phyloP scores from a whole-genome alignment of 1,284 basidiomycete genomes.

The Marasmius tenuissimus region DNA sequence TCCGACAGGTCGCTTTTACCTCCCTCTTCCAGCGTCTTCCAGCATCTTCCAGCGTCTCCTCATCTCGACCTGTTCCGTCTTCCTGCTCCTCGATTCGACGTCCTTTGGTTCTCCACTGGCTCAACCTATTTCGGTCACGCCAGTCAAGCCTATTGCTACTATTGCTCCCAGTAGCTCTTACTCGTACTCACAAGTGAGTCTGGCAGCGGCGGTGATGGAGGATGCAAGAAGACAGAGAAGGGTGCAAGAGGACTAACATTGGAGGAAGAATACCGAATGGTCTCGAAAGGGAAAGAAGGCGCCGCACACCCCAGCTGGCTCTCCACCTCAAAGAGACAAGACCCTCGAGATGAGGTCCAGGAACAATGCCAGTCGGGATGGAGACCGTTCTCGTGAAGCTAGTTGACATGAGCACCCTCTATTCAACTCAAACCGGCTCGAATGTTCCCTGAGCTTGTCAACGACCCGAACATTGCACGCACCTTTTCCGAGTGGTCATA shows the following conservation, averaged over 20 bases:
- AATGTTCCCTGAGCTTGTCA: too few relatives aligned
- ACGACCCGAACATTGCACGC: too few relatives aligned
- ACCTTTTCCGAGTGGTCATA: too few relatives aligned
- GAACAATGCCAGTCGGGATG: neutral
- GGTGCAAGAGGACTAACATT: neutral
- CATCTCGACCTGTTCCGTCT: neutral
- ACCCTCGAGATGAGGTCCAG: neutral
- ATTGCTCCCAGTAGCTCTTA: constrained; percentile 10
- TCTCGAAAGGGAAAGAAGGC: neutral
- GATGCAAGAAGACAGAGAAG: neutral
- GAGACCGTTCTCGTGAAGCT: neutral
- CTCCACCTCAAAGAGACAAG: neutral
- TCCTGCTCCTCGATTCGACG: constrained; percentile 6
- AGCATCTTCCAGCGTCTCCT: too few relatives aligned
- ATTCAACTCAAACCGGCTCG: too few relatives aligned
- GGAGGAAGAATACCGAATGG: neutral
- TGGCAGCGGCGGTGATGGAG: neutral
- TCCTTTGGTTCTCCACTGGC: constrained; percentile 1
- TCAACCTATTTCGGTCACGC: constrained; percentile 7
- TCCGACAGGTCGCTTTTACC: neutral
- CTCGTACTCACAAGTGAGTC: constrained; percentile 4
- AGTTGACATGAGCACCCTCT: too few relatives aligned
- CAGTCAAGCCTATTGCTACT: constrained; percentile 9
- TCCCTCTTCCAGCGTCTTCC: neutral
- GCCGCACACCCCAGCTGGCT: neutral